Evolutionary conservation across 2,329 filamentous ascomycete species (phyloP).

Genomic region (Fusarium xyrophilum): DNA sequence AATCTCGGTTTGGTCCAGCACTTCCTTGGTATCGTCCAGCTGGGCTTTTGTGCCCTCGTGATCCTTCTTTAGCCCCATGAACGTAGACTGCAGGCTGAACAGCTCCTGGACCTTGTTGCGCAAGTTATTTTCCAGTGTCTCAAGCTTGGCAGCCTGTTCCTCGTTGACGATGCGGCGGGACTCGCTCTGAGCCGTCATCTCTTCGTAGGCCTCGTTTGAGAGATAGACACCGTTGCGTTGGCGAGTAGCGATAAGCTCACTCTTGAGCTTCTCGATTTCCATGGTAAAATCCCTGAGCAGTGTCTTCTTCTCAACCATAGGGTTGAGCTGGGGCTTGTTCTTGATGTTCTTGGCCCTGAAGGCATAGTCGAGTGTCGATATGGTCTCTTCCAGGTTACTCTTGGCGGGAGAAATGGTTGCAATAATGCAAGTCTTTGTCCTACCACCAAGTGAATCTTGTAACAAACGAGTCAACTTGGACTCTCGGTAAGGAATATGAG

Average conservation of each 20-base stretch:
- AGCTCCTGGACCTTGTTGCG: slow-evolving; percentile 94
- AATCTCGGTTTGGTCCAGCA: slow-evolving; percentile 87
- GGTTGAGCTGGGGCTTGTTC: slow-evolving; percentile 96
- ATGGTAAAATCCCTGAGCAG: slow-evolving; percentile 86
- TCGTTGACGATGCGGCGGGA: slow-evolving; percentile 89
- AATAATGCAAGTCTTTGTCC: slow-evolving; percentile 98
- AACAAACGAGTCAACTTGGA: slow-evolving; percentile 94
- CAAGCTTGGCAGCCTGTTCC: slow-evolving; percentile 90
- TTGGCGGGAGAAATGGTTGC: slow-evolving; percentile 94
- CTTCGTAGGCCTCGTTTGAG: slow-evolving; percentile 86
- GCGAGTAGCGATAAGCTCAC: slow-evolving; percentile 88
- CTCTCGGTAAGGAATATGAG: slow-evolving; percentile 90
- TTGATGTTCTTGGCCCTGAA: slow-evolving; percentile 98
- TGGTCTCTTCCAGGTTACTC: slow-evolving; percentile 95
- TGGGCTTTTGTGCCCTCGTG: slow-evolving; percentile 76
- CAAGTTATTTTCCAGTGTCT: slow-evolving; percentile 88
- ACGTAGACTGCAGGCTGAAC: slow-evolving; percentile 82
- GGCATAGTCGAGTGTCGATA: slow-evolving; percentile 96
- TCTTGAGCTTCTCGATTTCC: slow-evolving; percentile 94
- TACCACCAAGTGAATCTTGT: slow-evolving; percentile 94
- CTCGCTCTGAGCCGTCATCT: slow-evolving; percentile 90
- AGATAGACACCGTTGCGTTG: slow-evolving; percentile 96
- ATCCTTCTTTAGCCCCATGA: slow-evolving; percentile 88
- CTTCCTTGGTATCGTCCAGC: slow-evolving; percentile 79
- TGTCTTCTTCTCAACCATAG: slow-evolving; percentile 90